Conservation (phyloP, 305 asterid species). For the Ruellia speciosa region DNA sequence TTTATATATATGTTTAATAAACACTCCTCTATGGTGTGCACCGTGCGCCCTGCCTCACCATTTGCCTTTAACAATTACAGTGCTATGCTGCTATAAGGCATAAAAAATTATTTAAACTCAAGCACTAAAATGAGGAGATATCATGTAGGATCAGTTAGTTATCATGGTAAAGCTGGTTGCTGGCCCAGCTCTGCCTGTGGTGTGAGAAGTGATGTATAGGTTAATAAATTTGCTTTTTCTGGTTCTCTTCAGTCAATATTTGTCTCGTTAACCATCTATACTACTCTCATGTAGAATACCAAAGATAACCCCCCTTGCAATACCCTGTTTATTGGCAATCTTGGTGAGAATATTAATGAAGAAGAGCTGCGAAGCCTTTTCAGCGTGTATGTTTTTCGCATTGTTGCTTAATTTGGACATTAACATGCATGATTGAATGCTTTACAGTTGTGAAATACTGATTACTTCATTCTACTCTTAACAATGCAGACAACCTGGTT, state of each 20-base stretch:
- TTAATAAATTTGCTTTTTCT: neutral
- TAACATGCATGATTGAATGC: neutral
- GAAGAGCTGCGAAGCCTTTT: constrained; percentile 92
- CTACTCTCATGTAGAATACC: constrained; percentile 54
- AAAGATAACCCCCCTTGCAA: constrained; percentile 99
- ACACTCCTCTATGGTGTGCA: too few relatives aligned
- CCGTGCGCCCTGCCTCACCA: too few relatives aligned
- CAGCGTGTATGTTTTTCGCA: constrained; percentile 41
- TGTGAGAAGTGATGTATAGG: too few relatives aligned
- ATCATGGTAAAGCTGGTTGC: too few relatives aligned
- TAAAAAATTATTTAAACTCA: too few relatives aligned
- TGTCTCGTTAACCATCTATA: neutral
- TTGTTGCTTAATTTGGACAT: constrained; percentile 6
- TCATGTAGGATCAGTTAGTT: too few relatives aligned
- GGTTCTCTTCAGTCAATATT: neutral
- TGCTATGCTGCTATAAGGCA: too few relatives aligned
- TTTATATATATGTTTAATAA: too few relatives aligned
- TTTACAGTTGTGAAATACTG: constrained; percentile 5
- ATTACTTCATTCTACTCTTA: constrained; percentile 5
- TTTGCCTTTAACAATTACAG: too few relatives aligned
- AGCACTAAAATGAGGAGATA: too few relatives aligned
- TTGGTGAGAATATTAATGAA: constrained; percentile 91
- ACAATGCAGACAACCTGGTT: constrained; percentile 79
- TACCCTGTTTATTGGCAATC: constrained; percentile 95
- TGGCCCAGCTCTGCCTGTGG: too few relatives aligned